Evolutionary conservation across 352 stramenopile species (phyloP), one percentile per base, ranked within the genome.

Genomic region (Thraustochytrium striatum): DNA sequence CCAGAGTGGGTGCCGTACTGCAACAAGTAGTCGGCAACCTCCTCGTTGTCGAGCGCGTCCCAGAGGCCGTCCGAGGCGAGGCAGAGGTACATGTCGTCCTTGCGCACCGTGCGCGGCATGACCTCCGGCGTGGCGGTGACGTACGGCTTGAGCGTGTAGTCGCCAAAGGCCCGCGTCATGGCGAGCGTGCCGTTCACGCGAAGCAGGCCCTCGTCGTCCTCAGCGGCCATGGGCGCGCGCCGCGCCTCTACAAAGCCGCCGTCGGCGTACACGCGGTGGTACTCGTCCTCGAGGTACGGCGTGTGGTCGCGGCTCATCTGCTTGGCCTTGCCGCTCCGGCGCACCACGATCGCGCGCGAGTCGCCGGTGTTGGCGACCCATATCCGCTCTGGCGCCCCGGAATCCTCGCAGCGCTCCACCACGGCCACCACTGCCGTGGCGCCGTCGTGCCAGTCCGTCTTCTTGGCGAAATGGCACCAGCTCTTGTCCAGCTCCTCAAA

Each of bases 141-240:
- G 44, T 92, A 96, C 0, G 89, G 91, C 84, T 96, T 95, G 39
- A 97, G 85, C 85, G 92, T 92, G 41, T 89, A 89, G 82, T 97
- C 92, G 21, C 93, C 93, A 73, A 97, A 95, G 44, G 91, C 90
- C 38, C 86, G 70, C 21, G 91, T 96, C 55, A 97, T 92, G 28
- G 91, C 92, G 50, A 97, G 85, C 57, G 96, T 91, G 47, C 92
- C 92, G 82, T 96, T 88, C 25, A 57, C 92, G 44, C 65, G 65
- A 87, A 89, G 90, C 94, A 41, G 93, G 35, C 53, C 47, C 47
- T 57, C 19, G 41, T 59, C 47, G 28, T 36, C 53, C n/a, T 30
- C 16, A 8, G 35, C 5, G 53, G 19, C 28, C 88, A 38, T 91
- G 90, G 88, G 89, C 94, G 69, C 94, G 89, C 2, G 96, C 89